Evolutionary conservation across 2,329 filamentous ascomycete genomes (phyloP).

Genomic region (Stemphylium beticola): DNA sequence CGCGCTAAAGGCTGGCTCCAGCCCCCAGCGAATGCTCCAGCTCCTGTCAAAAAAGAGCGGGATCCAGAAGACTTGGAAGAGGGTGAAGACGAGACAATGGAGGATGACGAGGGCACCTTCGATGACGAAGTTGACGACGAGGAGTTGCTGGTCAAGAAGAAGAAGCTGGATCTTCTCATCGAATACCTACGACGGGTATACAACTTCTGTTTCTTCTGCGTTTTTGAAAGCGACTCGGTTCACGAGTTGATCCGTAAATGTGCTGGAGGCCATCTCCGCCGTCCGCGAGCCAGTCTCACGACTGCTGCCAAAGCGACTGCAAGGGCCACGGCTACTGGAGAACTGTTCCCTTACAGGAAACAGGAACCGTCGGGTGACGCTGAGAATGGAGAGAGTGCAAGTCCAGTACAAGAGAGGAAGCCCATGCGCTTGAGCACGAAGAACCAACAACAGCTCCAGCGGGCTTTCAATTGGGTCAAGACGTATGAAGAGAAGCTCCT

Average conservation of each 20-base stretch:
- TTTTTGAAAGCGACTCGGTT: constrained; percentile 96
- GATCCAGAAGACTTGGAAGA: constrained; percentile 72
- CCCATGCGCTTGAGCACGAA: constrained; percentile 70
- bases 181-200: constrained; percentile 96
- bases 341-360: constrained; percentile 84
- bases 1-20: constrained; percentile 78
- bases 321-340: constrained; percentile 79
- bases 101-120: constrained; percentile 69
- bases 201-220: constrained; percentile 99
- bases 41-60: constrained; percentile 66
- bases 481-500: constrained; percentile 97
- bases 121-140: constrained; percentile 89
- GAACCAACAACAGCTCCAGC: constrained; percentile 87
- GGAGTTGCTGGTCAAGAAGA: constrained; percentile 89
- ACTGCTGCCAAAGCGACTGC: constrained; percentile 84
- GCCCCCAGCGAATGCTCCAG: constrained; percentile 62
- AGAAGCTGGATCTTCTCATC: constrained; percentile 92
- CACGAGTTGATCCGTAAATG: constrained; percentile 96
- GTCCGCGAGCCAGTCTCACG: constrained; percentile 84
- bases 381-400: constrained; percentile 65
- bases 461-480: constrained; percentile 98
- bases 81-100: constrained; percentile 67
- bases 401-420: constrained; percentile 75
- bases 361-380: constrained; percentile 69
- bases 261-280: constrained; percentile 92